These are phyloP conservation scores for Cenchrus purpureus DNA, from an alignment of 176 grass and related monocot species.

Conservation along the genomic window DNA sequence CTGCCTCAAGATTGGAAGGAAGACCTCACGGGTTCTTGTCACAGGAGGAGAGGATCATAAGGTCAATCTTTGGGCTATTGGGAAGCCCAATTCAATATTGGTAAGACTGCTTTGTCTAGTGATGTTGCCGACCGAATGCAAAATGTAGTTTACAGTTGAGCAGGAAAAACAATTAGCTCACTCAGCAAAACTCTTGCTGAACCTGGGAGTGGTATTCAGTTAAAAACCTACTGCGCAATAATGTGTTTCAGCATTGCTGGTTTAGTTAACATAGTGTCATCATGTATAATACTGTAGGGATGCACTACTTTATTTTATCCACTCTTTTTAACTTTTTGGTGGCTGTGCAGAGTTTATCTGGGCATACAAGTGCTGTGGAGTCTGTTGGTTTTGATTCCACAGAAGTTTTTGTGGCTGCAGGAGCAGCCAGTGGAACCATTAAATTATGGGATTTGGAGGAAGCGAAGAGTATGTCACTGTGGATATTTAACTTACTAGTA, in stretches of 20 bases:
- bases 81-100: conserved; percentile 94
- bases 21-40: conserved; percentile 87
- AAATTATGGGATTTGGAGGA: conserved; percentile 95
- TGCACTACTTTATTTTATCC: conserved; percentile 6
- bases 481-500: conserved; percentile 15
- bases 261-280: conserved; percentile 11
- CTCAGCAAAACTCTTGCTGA: not conserved
- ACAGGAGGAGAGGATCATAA: conserved; percentile 96
- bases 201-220: conserved; percentile 5
- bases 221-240: not conserved
- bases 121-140: not conserved
- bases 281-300: not conserved
- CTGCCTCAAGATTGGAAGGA: conserved; percentile 98
- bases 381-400: conserved; percentile 88
- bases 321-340: conserved; percentile 5
- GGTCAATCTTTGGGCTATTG: conserved; percentile 95
- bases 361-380: conserved; percentile 91
- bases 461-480: conserved; percentile 75
- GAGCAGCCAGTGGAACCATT: conserved; percentile 93
- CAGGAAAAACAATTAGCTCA: conserved; percentile 13
- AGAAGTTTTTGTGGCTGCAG: conserved; percentile 90
- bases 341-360: conserved; percentile 78
- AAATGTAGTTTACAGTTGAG: not conserved
- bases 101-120: conserved; percentile 51
- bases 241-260: not conserved